Evolutionary conservation across 768 basidiomycete genomes (phyloP), one percentile per base, ranked within the genome.

Genomic region (Agaricus sinodeliciosus): DNA sequence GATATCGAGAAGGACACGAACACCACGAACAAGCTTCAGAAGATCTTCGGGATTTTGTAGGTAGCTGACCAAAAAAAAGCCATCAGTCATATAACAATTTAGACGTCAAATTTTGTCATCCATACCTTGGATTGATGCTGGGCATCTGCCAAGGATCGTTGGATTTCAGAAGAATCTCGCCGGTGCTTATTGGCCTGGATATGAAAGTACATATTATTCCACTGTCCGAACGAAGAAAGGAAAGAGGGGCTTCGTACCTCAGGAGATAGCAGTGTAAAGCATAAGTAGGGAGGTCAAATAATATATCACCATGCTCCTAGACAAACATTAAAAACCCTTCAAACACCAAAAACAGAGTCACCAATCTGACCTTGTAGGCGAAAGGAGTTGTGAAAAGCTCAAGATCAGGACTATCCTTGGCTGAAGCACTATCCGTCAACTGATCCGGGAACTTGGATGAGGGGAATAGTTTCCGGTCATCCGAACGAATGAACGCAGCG

Each of bases 401-500:
- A 11, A 78, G 55, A 62, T 80, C 78, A 13, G 78, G 78, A 42
- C 74, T 74, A 22, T 70, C 68, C 18, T 65, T 54, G 0, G 67
- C 73, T 13, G 77, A 78, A 3, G 76, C 74, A 43, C 65, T 74
- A 52, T 79, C 78, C 57, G 71, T 54, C 52, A 77, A 41, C 35
- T 65, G 65, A 40, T 69, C 65, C 9, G 67, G 65, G 54, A 63
- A 74, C 46, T 72, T 62, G 1, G 55, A 56, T 5, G 61, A 53
- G 3, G 75, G 72, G 60, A 82, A 82, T 2, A 84, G 60, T 9
- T 58, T 59, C 1, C 74, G 73, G 53, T 85, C 79, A 52, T 75
- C 74, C 4, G 79, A 74, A 12, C 82, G 78, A 39, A 80, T 64
- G 58, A 86, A 85, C 1, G 80, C 83, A 26, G 74, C 80, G 4